A percentile compares a stretch with the other conserved stretches of the same genome.
These are phyloP conservation scores for Eragrostis nindensis DNA, from an alignment of 176 grass and related monocot genomes.

Conservation along the genomic window DNA sequence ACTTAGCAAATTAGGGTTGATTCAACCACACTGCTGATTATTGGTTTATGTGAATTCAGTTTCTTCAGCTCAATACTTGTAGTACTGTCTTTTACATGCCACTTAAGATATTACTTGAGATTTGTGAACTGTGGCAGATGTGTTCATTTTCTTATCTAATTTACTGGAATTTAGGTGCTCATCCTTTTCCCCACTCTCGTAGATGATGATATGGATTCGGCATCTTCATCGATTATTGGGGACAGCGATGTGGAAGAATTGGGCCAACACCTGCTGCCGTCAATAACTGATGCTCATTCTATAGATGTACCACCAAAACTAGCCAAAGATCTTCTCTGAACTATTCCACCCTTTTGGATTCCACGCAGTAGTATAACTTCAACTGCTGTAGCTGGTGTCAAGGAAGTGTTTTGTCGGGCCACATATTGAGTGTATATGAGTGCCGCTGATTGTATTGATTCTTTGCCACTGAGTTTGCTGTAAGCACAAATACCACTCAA, in stretches of 20 bases:
- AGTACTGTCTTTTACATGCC: background rate
- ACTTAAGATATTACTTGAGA: constrained; percentile 3
- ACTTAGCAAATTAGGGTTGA: constrained; percentile 9
- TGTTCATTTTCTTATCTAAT: background rate
- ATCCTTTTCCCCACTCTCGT: constrained; percentile 2
- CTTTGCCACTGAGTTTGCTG: constrained; percentile 34
- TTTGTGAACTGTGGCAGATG: background rate
- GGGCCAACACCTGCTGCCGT: constrained; percentile 54
- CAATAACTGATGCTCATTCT: constrained; percentile 46
- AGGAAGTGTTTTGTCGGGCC: background rate
- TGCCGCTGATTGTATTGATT: constrained; percentile 39
- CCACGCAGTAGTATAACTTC: constrained; percentile 1
- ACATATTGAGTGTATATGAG: background rate
- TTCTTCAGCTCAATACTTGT: background rate
- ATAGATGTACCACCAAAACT: constrained; percentile 52
- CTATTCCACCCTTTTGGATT: background rate
- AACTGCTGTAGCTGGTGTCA: background rate
- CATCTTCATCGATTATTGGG: constrained; percentile 57
- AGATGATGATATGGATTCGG: constrained; percentile 77
- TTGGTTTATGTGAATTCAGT: constrained; percentile 5
- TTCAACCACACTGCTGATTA: background rate
- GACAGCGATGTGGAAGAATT: constrained; percentile 67
- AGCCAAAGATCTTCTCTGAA: constrained; percentile 58
- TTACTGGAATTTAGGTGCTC: constrained; percentile 10
- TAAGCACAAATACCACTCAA: background rate